Percentiles rank a stretch among this genome's conserved stretches.
Evolutionary conservation across 2,329 filamentous ascomycete genomes (phyloP).

Genomic region (Aureobasidium sp.): DNA sequence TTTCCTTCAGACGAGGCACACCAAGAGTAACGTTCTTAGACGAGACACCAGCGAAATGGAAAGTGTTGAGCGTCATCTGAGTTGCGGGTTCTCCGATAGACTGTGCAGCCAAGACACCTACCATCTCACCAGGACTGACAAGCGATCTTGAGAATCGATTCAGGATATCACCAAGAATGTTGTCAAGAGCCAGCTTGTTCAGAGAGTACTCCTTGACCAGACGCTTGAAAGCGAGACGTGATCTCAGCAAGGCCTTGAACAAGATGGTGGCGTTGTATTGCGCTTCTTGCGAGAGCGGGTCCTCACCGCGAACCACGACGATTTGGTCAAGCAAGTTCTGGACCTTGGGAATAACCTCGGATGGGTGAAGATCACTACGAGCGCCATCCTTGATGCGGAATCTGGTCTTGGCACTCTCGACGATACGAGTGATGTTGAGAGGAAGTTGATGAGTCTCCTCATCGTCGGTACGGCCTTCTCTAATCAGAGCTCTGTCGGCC

Average conservation of each 20-base stretch:
- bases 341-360: constrained; percentile 76
- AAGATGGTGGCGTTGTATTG: constrained; percentile 81
- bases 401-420: constrained; percentile 79
- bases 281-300: constrained; percentile 74
- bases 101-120: constrained; percentile 92
- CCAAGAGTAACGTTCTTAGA: constrained; percentile 99
- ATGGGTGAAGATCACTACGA: constrained; percentile 81
- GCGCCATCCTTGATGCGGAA: constrained; percentile 82
- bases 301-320: constrained; percentile 76
- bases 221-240: constrained; percentile 84
- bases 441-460: constrained; percentile 85
- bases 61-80: constrained; percentile 99
- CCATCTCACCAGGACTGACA: constrained; percentile 95
- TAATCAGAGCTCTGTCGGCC: constrained; percentile 66
- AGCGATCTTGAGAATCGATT: constrained; percentile 77
- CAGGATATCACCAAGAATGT: constrained; percentile 84
- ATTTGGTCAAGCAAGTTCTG: constrained; percentile 66
- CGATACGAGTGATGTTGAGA: constrained; percentile 82
- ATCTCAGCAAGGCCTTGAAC: constrained; percentile 86
- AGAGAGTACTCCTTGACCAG: constrained; percentile 77
- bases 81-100: constrained; percentile 98
- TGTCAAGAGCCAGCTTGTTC: constrained; percentile 85
- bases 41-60: constrained; percentile 99
- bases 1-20: constrained; percentile 98
- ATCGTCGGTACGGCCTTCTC: constrained; percentile 60